Conservation (phyloP, 2,329 filamentous ascomycete species). For the Penicillium sp. region DNA sequence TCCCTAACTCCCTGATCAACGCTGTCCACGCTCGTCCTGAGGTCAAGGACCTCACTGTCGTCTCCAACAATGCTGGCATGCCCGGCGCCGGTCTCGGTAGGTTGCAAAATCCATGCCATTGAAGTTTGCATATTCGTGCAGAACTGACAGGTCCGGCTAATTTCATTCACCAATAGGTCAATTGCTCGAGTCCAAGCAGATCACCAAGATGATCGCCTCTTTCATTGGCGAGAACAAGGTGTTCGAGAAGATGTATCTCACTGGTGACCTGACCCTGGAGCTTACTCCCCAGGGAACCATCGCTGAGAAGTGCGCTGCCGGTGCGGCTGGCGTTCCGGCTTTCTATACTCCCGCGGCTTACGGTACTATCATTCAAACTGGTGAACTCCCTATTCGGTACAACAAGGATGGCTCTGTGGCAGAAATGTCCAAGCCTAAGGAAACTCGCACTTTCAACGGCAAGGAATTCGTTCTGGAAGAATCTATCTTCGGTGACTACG, state of each 20-base stretch:
- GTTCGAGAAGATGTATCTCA: slow-evolving; percentile 86
- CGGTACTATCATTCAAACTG: slow-evolving; percentile 68
- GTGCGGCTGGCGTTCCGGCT: slow-evolving; percentile 84
- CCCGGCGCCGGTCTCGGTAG: slow-evolving; percentile 72
- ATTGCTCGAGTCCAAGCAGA: slow-evolving; percentile 71
- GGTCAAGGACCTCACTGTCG: slow-evolving; percentile 68
- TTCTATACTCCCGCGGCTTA: slow-evolving; percentile 83
- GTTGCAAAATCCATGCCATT: slow-evolving; percentile 28
- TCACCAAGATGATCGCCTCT: slow-evolving; percentile 74
- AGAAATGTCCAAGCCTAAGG: slow-evolving; percentile 68
- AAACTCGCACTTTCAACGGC: slow-evolving; percentile 74
- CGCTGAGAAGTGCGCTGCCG: slow-evolving; percentile 82
- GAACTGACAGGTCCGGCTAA: no score
- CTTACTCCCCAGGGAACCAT: slow-evolving; percentile 88
- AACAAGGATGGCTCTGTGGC: slow-evolving; percentile 81
- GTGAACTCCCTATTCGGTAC: slow-evolving; percentile 69
- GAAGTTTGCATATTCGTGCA: no score
- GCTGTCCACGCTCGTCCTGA: slow-evolving; percentile 66
- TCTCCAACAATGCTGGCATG: slow-evolving; percentile 82
- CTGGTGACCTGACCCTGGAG: slow-evolving; percentile 81
- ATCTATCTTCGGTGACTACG: slow-evolving; percentile 75
- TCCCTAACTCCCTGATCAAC: slow-evolving; percentile 56
- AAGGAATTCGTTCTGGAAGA: slow-evolving; percentile 77
- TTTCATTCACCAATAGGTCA: no score
- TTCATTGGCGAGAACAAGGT: slow-evolving; percentile 83